Percentiles rank a stretch among this genome's conserved stretches.
phyloP scores from a whole-genome alignment of 2,329 filamentous ascomycete genomes.

The Sphaerulina musiva region DNA sequence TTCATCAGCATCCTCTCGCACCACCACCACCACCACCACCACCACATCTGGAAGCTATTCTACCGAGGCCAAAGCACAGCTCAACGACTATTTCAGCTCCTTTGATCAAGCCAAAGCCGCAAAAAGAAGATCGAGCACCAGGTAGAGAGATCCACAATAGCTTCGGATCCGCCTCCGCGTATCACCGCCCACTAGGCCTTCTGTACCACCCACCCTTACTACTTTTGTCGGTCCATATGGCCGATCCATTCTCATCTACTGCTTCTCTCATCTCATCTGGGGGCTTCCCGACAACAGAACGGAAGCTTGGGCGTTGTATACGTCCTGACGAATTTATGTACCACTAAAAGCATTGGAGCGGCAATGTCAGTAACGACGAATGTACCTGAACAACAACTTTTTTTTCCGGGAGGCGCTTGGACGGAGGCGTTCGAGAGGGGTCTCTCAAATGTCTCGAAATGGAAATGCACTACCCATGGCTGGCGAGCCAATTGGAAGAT shows the following conservation, averaged over 20 bases:
- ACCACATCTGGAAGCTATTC: conserved; percentile 51
- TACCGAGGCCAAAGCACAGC: conserved; percentile 69
- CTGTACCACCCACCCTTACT: conserved; percentile 2
- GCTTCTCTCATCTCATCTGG: conserved; percentile 3
- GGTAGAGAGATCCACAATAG: conserved; percentile 15
- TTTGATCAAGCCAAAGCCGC: conserved; percentile 74
- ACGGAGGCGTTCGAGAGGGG: background rate
- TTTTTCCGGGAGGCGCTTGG: conserved; percentile 2
- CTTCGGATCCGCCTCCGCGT: background rate
- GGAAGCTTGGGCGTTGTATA: conserved; percentile 9
- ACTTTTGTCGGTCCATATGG: background rate
- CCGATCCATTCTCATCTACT: background rate
- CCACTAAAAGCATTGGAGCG: conserved; percentile 24
- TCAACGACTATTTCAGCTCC: conserved; percentile 78
- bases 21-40: too few relatives aligned
- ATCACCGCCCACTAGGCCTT: background rate
- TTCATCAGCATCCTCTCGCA: conserved; percentile 52
- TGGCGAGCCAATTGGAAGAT: conserved; percentile 17
- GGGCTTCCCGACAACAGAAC: conserved; percentile 14
- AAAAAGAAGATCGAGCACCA: conserved; percentile 37
- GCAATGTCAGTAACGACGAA: conserved; percentile 16
- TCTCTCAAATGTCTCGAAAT: background rate
- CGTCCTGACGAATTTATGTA: conserved; percentile 15
- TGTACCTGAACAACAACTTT: conserved; percentile 11
- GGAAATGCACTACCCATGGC: conserved; percentile 9